Evolutionary conservation across 805 yeast genomes (phyloP).

Genomic region (Metschnikowia rubicola): DNA sequence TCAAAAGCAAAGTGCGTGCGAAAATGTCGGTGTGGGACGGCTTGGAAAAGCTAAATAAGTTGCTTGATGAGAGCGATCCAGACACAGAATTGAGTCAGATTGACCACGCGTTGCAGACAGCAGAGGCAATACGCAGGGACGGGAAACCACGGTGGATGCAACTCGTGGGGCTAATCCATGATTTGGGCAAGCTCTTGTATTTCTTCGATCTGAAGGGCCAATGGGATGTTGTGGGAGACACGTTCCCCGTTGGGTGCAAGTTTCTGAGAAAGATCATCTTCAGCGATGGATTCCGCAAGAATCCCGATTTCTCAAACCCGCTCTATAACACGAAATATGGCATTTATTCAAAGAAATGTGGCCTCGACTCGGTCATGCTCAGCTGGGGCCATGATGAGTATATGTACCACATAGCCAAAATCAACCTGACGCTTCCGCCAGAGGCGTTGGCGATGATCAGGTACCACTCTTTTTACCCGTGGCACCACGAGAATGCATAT

Average conservation of each 20-base stretch:
- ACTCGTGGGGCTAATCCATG: constrained; percentile 68
- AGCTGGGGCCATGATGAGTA: constrained; percentile 82
- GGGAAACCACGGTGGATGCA: constrained; percentile 75
- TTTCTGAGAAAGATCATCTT: constrained; percentile 58
- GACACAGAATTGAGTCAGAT: constrained; percentile 73
- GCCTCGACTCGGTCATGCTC: constrained; percentile 64
- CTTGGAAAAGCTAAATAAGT: constrained; percentile 53
- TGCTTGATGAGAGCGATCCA: constrained; percentile 71
- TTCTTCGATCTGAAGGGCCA: constrained; percentile 72
- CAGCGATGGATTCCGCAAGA: constrained; percentile 54
- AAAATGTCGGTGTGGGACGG: constrained; percentile 74
- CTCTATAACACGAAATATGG: constrained; percentile 65
- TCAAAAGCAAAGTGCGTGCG: constrained; percentile 64
- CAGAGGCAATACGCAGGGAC: constrained; percentile 67
- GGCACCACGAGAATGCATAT: constrained; percentile 72
- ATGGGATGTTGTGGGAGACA: constrained; percentile 81
- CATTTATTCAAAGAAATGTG: constrained; percentile 60
- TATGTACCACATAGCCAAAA: constrained; percentile 68
- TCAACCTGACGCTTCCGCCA: constrained; percentile 58
- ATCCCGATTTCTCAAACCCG: constrained; percentile 62
- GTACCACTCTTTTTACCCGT: constrained; percentile 72
- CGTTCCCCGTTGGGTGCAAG: constrained; percentile 72
- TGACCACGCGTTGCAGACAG: constrained; percentile 73
- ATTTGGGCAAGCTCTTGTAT: constrained; percentile 64
- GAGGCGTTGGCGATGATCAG: constrained; percentile 73